A percentile compares a stretch with the other conserved stretches of the same genome.
These are phyloP conservation scores for Yamadazyma spencermartinsiae DNA, from an alignment of 1,139 yeast genomes.

Conservation along the genomic window DNA sequence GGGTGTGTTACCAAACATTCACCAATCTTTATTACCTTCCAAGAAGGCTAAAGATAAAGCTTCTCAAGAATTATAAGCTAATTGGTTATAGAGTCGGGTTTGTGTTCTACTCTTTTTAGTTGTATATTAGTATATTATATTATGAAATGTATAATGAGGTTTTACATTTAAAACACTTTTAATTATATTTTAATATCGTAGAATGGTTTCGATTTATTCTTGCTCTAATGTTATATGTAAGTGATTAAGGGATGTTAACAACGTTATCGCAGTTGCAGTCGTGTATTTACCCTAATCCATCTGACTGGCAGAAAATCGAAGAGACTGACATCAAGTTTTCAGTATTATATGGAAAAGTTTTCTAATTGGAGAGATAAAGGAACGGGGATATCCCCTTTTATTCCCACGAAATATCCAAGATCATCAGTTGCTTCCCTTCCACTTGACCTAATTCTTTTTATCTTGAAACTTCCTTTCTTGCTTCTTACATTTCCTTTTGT, in stretches of 20 bases:
- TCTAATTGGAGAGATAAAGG: slow-evolving; percentile 76
- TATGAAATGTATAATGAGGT: slow-evolving; percentile 11
- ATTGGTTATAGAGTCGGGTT: neutral
- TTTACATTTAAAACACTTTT: slow-evolving; percentile 1
- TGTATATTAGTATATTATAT: slow-evolving; percentile 8
- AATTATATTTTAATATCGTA: neutral
- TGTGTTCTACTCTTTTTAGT: slow-evolving; percentile 1
- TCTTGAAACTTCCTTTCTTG: slow-evolving; percentile 30
- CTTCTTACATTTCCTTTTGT: slow-evolving; percentile 18
- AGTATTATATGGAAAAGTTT: slow-evolving; percentile 62
- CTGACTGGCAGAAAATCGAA: neutral
- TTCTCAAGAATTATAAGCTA: slow-evolving; percentile 76
- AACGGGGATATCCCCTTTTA: slow-evolving; percentile 79
- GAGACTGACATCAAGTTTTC: neutral
- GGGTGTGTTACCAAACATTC: slow-evolving; percentile 97
- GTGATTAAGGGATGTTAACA: neutral
- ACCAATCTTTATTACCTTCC: slow-evolving; percentile 93
- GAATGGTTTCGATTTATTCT: neutral
- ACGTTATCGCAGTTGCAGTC: neutral
- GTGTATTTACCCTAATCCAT: neutral
- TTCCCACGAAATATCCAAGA: slow-evolving; percentile 42
- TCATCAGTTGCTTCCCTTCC: slow-evolving; percentile 8
- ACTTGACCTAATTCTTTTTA: slow-evolving; percentile 18
- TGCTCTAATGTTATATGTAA: neutral
- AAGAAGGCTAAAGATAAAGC: slow-evolving; percentile 78